Percentiles rank a stretch among this genome's conserved stretches.
These are phyloP conservation scores for Cercospora berteroae DNA, from an alignment of 2,329 filamentous ascomycete species.

Conservation along the genomic window DNA sequence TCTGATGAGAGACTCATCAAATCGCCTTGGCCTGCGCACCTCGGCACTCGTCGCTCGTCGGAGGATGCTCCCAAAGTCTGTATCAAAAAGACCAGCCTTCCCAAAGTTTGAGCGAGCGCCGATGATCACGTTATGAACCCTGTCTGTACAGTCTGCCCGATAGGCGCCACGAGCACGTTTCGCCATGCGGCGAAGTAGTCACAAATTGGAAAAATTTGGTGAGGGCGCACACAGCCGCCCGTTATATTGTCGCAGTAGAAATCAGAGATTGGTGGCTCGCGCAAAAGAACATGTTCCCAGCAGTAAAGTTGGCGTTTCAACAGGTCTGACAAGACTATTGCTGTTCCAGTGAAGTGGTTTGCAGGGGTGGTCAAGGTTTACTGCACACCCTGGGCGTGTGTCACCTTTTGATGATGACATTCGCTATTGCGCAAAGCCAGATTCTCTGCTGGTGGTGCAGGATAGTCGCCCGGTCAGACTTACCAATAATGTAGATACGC, in stretches of 20 bases:
- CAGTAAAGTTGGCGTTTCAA: background rate
- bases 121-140: background rate
- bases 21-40: background rate
- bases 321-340: background rate
- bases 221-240: background rate
- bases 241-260: background rate
- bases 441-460: background rate
- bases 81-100: background rate
- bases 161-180: background rate
- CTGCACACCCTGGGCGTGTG: background rate
- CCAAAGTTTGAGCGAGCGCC: background rate
- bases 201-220: background rate
- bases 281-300: background rate
- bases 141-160: background rate
- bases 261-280: background rate
- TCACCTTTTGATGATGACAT: constrained; percentile 1
- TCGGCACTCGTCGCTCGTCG: background rate
- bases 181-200: background rate
- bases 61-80: background rate
- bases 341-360: background rate
- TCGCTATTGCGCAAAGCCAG: background rate
- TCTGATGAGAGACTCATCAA: background rate
- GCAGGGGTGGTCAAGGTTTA: background rate
- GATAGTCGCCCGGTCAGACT: background rate
- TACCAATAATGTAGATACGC: background rate